A percentile compares a stretch with the other conserved stretches of the same genome.
Conservation (phyloP, 2,329 filamentous ascomycete genomes). For the Bisporella sp. region DNA sequence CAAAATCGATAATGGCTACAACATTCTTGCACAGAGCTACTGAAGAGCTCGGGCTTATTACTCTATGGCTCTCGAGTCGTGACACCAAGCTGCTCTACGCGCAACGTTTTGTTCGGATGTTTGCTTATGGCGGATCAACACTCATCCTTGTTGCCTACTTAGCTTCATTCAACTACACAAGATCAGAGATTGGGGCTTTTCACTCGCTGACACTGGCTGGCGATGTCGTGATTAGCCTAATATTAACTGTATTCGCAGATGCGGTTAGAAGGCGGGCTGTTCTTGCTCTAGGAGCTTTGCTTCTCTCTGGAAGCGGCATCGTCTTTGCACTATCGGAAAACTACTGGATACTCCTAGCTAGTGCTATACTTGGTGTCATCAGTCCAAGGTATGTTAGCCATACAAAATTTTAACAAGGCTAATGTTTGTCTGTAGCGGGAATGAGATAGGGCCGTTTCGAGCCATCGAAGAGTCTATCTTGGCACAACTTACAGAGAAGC, state of each 20-base stretch:
- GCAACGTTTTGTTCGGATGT: slow-evolving; percentile 54
- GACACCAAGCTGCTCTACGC: slow-evolving; percentile 52
- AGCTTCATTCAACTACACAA: slow-evolving; percentile 39
- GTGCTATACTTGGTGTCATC: slow-evolving; percentile 54
- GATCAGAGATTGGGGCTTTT: slow-evolving; percentile 51
- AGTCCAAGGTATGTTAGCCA: slow-evolving; percentile 39
- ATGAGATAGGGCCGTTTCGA: slow-evolving; percentile 57
- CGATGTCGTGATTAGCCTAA: slow-evolving; percentile 51
- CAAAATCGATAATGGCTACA: slow-evolving; percentile 13
- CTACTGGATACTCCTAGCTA: slow-evolving; percentile 51
- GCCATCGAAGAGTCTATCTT: slow-evolving; percentile 55
- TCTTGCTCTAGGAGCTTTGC: slow-evolving; percentile 44
- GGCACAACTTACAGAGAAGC: slow-evolving; percentile 44
- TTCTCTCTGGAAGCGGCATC: slow-evolving; percentile 50
- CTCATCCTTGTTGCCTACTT: slow-evolving; percentile 53
- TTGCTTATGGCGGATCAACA: slow-evolving; percentile 54
- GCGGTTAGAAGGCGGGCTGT: slow-evolving; percentile 45
- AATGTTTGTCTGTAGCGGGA: slow-evolving; percentile 38
- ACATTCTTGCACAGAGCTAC: slow-evolving; percentile 14
- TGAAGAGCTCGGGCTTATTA: slow-evolving; percentile 38
- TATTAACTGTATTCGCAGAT: slow-evolving; percentile 53
- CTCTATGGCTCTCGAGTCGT: slow-evolving; percentile 33
- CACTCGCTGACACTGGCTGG: slow-evolving; percentile 59
- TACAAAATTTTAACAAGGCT: neutral
- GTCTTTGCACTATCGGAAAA: slow-evolving; percentile 45